Evolutionary conservation across 1,284 basidiomycete genomes (phyloP), one percentile per base, ranked within the genome.

Genomic region (Trichosporon sp.): DNA sequence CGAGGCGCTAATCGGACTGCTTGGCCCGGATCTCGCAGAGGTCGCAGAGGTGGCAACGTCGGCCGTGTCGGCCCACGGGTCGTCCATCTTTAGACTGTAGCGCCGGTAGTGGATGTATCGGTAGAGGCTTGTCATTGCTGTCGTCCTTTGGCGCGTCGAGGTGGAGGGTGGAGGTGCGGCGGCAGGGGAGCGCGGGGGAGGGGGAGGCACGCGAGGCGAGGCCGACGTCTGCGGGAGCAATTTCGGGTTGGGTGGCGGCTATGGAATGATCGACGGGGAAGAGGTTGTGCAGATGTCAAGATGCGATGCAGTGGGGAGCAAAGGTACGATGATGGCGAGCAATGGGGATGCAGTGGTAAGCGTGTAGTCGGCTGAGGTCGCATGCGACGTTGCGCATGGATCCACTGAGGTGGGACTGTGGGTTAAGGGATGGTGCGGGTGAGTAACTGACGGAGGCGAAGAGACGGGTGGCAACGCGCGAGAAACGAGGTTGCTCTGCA

Each of bases 21-120:
- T n/a, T n/a, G n/a, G n/a, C n/a, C n/a, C n/a, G 25, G 49, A 29
- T 9, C 19, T 31, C 29, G 6, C 19, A 6, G 25, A 2, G 13
- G 29, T 13, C 16, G 25, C 27, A 8, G 25, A 4, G 5, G 49
- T 5, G 25, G 49, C 49, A 14, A 27, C 16, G 6, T 54, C 49
- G 25, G 49, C 52, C 29, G 59, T 56, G 59, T 64, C 58, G 4
- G 63, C 63, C 63, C 63, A 64, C 32, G 63, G 63, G 40, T 62
- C 61, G 54, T 62, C 61, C 36, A 56, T 54, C 33, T 37, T 58
- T 31, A 31, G 31, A 27, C 49, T 27, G 49, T 54, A 29, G 27
- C 31, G 29, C 6, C 27, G 29, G 49, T 54, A 29, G 14, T 54
- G 25, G 49, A 29, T 54, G 49, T 29, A 31, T 27, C 49, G 49